Evolutionary conservation across 2,329 filamentous ascomycete species (phyloP).

Genomic region (Apiospora kogelbergensis): DNA sequence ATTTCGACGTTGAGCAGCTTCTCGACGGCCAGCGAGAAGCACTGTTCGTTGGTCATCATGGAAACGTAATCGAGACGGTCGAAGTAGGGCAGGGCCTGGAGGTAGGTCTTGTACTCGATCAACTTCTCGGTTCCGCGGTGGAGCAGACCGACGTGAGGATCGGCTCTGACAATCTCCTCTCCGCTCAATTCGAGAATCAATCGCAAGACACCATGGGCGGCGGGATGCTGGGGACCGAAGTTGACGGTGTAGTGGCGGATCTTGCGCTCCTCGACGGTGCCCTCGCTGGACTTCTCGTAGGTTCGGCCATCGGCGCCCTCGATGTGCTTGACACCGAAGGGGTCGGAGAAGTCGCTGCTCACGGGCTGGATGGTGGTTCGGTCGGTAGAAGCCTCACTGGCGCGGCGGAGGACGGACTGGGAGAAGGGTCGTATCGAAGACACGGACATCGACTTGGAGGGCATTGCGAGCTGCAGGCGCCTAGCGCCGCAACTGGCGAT

Average conservation of each 20-base stretch:
- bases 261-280: slow-evolving; percentile 66
- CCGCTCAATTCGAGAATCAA: slow-evolving; percentile 97
- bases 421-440: slow-evolving; percentile 58
- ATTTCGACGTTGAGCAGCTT: slow-evolving; percentile 98
- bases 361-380: slow-evolving; percentile 65
- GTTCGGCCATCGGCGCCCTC: slow-evolving; percentile 39
- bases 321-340: slow-evolving; percentile 45
- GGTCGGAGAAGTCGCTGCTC: slow-evolving; percentile 52
- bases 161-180: slow-evolving; percentile 94
- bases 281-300: slow-evolving; percentile 48
- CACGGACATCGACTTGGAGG: slow-evolving; percentile 21
- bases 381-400: slow-evolving; percentile 56
- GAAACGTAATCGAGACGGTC: slow-evolving; percentile 98
- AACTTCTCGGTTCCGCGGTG: slow-evolving; percentile 98
- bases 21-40: slow-evolving; percentile 91
- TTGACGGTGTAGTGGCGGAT: slow-evolving; percentile 99
- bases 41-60: slow-evolving; percentile 99
- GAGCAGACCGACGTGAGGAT: slow-evolving; percentile 94
- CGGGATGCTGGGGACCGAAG: slow-evolving; percentile 97
- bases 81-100: slow-evolving; percentile 97
- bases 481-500: slow-evolving; percentile 71
- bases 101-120: slow-evolving; percentile 99
- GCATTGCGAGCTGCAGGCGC: slow-evolving; percentile 49
- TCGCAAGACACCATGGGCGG: slow-evolving; percentile 95
- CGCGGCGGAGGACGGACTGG: slow-evolving; percentile 60